Percentiles rank a stretch among this genome's conserved stretches.
Evolutionary conservation across 305 asterid genomes (phyloP).

Genomic region (Caryopteris hybrid): DNA sequence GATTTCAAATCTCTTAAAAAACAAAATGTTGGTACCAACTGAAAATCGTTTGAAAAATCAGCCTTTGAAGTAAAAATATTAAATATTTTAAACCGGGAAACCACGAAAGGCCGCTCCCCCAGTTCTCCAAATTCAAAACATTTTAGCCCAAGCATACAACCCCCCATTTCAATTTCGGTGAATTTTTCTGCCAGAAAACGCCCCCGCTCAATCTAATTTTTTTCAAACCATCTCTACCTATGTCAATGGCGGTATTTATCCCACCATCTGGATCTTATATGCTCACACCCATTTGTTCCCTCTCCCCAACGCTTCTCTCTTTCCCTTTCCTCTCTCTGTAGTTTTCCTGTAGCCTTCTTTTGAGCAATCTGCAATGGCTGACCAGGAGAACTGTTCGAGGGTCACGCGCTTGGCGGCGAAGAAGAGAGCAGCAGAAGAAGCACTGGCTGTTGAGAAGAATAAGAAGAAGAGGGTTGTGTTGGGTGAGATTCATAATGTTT

Average conservation of each 20-base stretch:
- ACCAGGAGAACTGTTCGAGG: slow-evolving; percentile 44
- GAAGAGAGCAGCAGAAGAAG: slow-evolving; percentile 56
- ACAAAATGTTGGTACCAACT: too few relatives aligned
- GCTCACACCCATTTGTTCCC: slow-evolving; percentile 1
- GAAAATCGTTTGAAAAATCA: too few relatives aligned
- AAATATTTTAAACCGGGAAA: too few relatives aligned
- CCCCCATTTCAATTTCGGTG: neutral
- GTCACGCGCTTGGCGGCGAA: slow-evolving; percentile 75
- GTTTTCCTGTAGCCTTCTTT: slow-evolving; percentile 18
- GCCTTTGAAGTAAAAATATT: too few relatives aligned
- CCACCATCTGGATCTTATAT: slow-evolving; percentile 20
- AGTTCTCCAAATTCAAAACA: neutral
- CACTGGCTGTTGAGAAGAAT: slow-evolving; percentile 12
- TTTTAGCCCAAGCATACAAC: neutral
- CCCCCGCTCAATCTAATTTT: slow-evolving; percentile 26
- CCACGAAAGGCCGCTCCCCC: too few relatives aligned
- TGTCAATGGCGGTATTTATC: slow-evolving; percentile 29
- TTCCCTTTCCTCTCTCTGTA: neutral
- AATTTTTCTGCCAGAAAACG: neutral
- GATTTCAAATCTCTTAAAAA: too few relatives aligned
- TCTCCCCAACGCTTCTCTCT: slow-evolving; percentile 1
- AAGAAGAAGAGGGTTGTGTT: slow-evolving; percentile 60
- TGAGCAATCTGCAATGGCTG: slow-evolving; percentile 27
- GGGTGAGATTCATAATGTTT: slow-evolving; percentile 59
- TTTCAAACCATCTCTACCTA: slow-evolving; percentile 16